Percentiles rank a stretch among this genome's conserved stretches.
Evolutionary conservation across 2,329 filamentous ascomycete genomes (phyloP).

Genomic region (Ophiocordyceps sinensis): DNA sequence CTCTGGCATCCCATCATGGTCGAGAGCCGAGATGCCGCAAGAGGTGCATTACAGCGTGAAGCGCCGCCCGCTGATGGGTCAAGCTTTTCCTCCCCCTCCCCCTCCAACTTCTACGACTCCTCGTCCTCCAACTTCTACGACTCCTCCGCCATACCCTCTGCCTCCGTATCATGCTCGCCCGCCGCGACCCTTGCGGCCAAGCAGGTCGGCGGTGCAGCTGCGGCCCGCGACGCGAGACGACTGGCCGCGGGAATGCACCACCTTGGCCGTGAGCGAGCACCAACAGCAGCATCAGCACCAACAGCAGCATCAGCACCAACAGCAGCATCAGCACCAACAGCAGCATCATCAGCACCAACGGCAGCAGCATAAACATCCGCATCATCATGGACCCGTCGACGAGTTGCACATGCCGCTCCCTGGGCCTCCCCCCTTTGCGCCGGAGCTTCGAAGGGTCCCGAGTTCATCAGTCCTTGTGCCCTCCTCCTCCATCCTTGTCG

Average conservation of each 20-base stretch:
- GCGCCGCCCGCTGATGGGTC: neutral
- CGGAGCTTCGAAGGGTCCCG: constrained; percentile 13
- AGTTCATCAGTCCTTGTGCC: constrained; percentile 16
- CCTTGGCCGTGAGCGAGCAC: neutral
- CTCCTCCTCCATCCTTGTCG: neutral
- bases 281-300: neutral
- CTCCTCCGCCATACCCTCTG: neutral
- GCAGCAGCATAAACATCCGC: too few species aligned
- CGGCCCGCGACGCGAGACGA: neutral
- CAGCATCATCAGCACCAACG: neutral
- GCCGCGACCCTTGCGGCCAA: constrained; percentile 3
- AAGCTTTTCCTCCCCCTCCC: neutral
- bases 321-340: neutral
- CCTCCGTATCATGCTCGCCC: neutral
- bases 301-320: neutral
- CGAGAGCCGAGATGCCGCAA: too few species aligned
- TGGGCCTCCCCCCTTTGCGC: neutral
- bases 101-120: neutral
- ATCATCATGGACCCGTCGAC: too few species aligned
- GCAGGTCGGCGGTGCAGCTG: constrained; percentile 6
- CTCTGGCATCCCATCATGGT: too few species aligned
- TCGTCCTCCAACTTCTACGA: neutral
- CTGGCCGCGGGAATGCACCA: neutral
- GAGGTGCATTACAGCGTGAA: neutral
- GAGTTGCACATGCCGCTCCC: neutral